phyloP scores from a whole-genome alignment of 257 asterid genomes.

The Solanum clarkiae region DNA sequence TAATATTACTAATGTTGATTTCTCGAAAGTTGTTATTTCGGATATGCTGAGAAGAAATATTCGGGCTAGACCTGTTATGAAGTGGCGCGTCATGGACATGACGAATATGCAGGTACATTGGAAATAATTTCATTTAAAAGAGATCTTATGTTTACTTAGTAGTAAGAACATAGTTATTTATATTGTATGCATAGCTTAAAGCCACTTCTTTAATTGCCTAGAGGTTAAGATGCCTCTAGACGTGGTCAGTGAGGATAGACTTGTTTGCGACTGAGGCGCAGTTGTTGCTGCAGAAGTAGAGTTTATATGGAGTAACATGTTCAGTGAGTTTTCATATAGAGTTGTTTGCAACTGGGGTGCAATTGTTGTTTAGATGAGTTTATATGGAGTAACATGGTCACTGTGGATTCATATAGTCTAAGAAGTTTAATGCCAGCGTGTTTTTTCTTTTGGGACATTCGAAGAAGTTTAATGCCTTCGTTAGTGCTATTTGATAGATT shows the following conservation, averaged over 20 bases:
- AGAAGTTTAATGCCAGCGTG: neutral
- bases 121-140: neutral
- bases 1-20: constrained; percentile 70
- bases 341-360: neutral
- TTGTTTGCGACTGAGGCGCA: neutral
- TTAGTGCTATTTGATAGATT: neutral
- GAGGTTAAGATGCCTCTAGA: no score
- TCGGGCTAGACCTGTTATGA: constrained; percentile 68
- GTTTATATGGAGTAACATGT: neutral
- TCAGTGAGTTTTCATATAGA: neutral
- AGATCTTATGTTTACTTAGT: no score
- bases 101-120: constrained; percentile 59
- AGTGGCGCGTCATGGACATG: constrained; percentile 98
- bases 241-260: neutral
- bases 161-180: no score
- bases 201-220: no score
- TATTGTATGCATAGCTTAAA: no score
- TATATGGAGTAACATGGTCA: neutral
- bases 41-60: constrained; percentile 76
- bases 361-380: neutral
- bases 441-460: neutral
- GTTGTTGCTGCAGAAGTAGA: neutral
- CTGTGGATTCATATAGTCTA: neutral
- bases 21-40: constrained; percentile 77
- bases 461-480: neutral